Evolutionary conservation across 805 yeast genomes (phyloP).

Genomic region (Scheffersomyces amazonensis): DNA sequence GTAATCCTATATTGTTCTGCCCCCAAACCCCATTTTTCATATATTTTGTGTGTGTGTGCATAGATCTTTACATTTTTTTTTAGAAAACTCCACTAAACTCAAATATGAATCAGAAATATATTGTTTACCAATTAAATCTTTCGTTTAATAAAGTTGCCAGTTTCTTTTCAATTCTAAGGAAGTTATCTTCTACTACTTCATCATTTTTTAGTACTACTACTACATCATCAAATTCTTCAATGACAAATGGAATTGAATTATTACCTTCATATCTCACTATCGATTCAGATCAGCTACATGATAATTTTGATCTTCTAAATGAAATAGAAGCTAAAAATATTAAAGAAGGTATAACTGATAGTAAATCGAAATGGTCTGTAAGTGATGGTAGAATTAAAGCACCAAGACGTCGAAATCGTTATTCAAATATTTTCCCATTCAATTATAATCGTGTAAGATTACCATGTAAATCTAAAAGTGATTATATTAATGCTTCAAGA

Average conservation of each 20-base stretch:
- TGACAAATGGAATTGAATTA: background rate
- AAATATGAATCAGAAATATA: background rate
- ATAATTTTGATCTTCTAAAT: constrained; percentile 9
- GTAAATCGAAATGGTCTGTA: constrained; percentile 7
- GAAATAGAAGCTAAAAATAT: constrained; percentile 12
- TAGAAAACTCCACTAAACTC: too few relatives aligned
- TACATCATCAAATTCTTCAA: background rate
- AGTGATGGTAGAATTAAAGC: constrained; percentile 6
- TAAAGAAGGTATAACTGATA: constrained; percentile 4
- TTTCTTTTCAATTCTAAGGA: background rate
- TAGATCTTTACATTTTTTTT: too few relatives aligned
- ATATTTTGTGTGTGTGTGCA: too few relatives aligned
- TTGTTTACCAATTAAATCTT: background rate
- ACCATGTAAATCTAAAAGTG: constrained; percentile 17
- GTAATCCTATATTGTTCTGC: too few relatives aligned
- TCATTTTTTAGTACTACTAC: background rate
- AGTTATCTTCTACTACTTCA: background rate
- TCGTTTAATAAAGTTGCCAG: background rate
- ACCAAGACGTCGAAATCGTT: constrained; percentile 25
- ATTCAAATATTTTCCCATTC: constrained; percentile 41
- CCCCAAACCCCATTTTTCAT: too few relatives aligned
- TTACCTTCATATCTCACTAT: background rate
- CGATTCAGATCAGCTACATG: constrained; percentile 5
- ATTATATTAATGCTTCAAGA: constrained; percentile 41
- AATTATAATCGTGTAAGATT: constrained; percentile 32